Evolutionary conservation across 441 rosid genomes (phyloP).

Genomic region (Populus hybrid): DNA sequence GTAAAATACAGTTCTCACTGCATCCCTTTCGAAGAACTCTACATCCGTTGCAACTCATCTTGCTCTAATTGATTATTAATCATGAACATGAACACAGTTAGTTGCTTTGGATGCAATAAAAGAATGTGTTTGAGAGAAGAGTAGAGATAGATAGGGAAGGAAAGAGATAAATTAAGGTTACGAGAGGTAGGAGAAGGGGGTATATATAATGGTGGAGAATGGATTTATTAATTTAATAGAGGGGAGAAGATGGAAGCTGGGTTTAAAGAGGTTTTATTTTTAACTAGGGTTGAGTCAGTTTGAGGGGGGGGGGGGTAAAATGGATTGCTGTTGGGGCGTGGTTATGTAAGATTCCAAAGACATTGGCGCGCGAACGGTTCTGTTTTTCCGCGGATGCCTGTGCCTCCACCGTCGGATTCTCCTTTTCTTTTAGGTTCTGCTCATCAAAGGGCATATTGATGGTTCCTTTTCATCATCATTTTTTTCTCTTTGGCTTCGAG

Average conservation of each 20-base stretch:
- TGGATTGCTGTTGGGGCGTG: not conserved
- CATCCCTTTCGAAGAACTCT: slow-evolving; percentile 65
- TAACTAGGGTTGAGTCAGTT: slow-evolving; percentile 41
- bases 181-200: slow-evolving; percentile 13
- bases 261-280: not conserved
- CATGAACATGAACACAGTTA: not conserved
- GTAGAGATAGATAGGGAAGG: slow-evolving; percentile 5
- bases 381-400: slow-evolving; percentile 86
- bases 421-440: not conserved
- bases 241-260: not conserved
- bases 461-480: slow-evolving; percentile 14
- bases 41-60: slow-evolving; percentile 69
- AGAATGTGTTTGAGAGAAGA: no score
- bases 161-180: not conserved
- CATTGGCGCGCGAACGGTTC: slow-evolving; percentile 69
- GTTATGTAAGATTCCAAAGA: slow-evolving; percentile 49
- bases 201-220: not conserved
- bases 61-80: not conserved
- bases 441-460: slow-evolving; percentile 13
- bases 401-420: slow-evolving; percentile 57
- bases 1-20: slow-evolving; percentile 44
- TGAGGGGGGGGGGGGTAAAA: not conserved
- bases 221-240: no score
- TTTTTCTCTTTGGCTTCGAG: not conserved
- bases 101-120: slow-evolving; percentile 24